Percentiles rank a stretch among this genome's conserved stretches.
Conservation (phyloP, 179 eudicot species). For the Sideroxylon spinosum region DNA sequence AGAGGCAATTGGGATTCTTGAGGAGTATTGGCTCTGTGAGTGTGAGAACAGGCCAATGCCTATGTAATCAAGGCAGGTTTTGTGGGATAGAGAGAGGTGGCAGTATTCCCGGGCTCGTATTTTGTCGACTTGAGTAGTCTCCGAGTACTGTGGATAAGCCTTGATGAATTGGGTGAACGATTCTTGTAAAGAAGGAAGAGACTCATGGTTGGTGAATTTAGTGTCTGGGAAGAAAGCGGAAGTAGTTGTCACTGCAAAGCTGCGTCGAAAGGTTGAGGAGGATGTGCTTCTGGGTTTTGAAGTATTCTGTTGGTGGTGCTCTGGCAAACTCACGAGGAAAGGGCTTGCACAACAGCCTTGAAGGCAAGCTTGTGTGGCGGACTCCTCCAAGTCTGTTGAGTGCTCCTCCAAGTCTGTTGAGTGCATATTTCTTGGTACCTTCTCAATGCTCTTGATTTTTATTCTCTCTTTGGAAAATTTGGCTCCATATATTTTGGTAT, state of each 20-base stretch:
- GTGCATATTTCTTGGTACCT: slow-evolving; percentile 36
- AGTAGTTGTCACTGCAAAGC: slow-evolving; percentile 48
- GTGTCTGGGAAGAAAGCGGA: slow-evolving; percentile 65
- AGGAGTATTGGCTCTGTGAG: slow-evolving; percentile 49
- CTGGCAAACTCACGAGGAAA: slow-evolving; percentile 31
- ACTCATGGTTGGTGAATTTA: slow-evolving; percentile 70
- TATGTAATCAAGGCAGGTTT: slow-evolving; percentile 81
- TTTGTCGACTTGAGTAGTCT: slow-evolving; percentile 52
- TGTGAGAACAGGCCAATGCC: slow-evolving; percentile 87
- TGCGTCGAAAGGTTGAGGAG: slow-evolving; percentile 42
- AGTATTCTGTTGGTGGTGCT: slow-evolving; percentile 27
- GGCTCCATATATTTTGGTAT: slow-evolving; percentile 1
- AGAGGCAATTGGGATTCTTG: slow-evolving; percentile 34
- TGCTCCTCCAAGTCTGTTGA: slow-evolving; percentile 43
- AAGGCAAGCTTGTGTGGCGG: slow-evolving; percentile 35
- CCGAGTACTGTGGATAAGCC: slow-evolving; percentile 63
- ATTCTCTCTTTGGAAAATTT: not conserved
- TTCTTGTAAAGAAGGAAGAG: slow-evolving; percentile 70
- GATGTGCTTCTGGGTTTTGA: slow-evolving; percentile 44
- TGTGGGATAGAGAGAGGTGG: slow-evolving; percentile 68
- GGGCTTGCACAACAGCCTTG: slow-evolving; percentile 58
- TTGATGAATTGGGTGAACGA: slow-evolving; percentile 54
- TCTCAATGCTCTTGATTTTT: not conserved
- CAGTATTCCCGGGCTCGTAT: slow-evolving; percentile 64
- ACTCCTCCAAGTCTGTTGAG: slow-evolving; percentile 50